These are phyloP conservation scores for Cladosporium sp. DNA, from an alignment of 2,329 filamentous ascomycete species.

Conservation along the genomic window DNA sequence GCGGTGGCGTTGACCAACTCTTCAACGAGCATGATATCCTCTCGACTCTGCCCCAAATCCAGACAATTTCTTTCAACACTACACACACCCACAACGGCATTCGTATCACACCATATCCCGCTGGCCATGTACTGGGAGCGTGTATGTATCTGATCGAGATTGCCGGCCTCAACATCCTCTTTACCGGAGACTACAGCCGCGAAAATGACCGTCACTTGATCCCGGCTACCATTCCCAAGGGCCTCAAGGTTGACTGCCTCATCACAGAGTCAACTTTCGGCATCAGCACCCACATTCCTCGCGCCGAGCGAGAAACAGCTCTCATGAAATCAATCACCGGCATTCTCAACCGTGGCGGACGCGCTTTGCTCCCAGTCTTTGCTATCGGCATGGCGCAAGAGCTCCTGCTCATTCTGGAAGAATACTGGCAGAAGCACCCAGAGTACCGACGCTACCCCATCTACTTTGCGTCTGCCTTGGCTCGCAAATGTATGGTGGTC, in stretches of 20 bases:
- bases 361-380: constrained; percentile 92
- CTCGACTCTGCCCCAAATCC: constrained; percentile 87
- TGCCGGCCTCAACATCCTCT: constrained; percentile 91
- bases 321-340: constrained; percentile 94
- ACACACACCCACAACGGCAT: constrained; percentile 97
- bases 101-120: constrained; percentile 92
- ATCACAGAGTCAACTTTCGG: constrained; percentile 98
- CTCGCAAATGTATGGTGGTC: constrained; percentile 94
- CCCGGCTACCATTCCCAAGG: constrained; percentile 82
- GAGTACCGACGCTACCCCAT: constrained; percentile 90
- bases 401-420: constrained; percentile 86
- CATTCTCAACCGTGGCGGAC: constrained; percentile 84
- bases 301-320: constrained; percentile 83
- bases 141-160: constrained; percentile 99
- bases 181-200: constrained; percentile 94
- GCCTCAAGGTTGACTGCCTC: constrained; percentile 88
- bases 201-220: constrained; percentile 95
- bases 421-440: constrained; percentile 88
- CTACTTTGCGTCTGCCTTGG: constrained; percentile 94
- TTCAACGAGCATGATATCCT: constrained; percentile 96
- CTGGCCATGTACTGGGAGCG: constrained; percentile 93
- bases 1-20: constrained; percentile 56
- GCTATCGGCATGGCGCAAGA: constrained; percentile 92
- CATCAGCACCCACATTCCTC: constrained; percentile 86
- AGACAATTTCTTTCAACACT: constrained; percentile 97